Evolutionary conservation across 495 filamentous ascomycete genomes (phyloP).

Genomic region (Podospora didyma): DNA sequence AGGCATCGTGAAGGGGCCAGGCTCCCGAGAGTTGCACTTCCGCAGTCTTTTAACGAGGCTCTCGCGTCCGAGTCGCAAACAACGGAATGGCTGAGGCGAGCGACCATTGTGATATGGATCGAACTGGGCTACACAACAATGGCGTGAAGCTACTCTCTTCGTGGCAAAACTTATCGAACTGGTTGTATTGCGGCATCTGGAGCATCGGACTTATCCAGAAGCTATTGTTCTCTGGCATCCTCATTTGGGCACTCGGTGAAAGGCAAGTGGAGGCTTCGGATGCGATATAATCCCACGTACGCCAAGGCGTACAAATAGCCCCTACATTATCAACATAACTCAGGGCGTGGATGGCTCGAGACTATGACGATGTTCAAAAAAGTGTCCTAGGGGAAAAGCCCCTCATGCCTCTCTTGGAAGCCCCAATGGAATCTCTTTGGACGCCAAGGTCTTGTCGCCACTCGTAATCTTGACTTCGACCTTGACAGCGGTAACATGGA

Average conservation of each 20-base stretch:
- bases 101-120: neutral
- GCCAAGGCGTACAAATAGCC: no score
- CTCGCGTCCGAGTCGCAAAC: neutral
- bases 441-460: conserved; percentile 8
- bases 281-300: no score
- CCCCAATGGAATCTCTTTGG: conserved; percentile 6
- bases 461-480: conserved; percentile 19
- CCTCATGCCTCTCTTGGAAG: neutral
- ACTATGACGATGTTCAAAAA: neutral
- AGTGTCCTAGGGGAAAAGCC: neutral
- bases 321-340: no score
- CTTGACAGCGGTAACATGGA: conserved; percentile 12
- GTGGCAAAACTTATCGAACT: no score
- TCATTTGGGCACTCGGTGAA: no score
- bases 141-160: no score
- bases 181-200: no score
- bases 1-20: neutral
- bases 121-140: no score
- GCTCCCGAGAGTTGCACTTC: neutral
- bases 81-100: neutral
- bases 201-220: no score
- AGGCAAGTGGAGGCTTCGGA: no score
- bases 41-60: neutral
- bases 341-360: neutral
- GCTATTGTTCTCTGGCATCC: no score